Evolutionary conservation across 176 grass and related monocot species (phyloP).

Genomic region (Otatea glauca): DNA sequence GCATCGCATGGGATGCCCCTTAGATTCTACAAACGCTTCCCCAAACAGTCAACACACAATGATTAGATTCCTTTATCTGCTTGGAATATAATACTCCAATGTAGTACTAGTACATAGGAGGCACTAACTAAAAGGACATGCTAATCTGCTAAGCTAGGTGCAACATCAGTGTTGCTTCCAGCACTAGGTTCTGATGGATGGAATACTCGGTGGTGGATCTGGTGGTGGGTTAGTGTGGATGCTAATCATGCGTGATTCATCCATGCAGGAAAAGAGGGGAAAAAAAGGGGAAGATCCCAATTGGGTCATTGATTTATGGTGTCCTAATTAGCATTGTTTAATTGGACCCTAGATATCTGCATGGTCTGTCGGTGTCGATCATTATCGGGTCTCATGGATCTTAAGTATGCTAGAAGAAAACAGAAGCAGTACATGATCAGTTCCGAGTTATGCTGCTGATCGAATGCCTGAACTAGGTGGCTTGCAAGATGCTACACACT

Average conservation of each 20-base stretch:
- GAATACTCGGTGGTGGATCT: conserved; percentile 33
- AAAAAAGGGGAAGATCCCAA: not conserved
- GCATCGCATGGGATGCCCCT: not conserved
- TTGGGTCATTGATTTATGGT: not conserved
- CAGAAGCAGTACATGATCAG: not conserved
- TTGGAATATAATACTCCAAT: conserved; percentile 19
- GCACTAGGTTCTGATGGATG: not conserved
- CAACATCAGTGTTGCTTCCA: conserved; percentile 49
- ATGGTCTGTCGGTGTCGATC: conserved; percentile 4
- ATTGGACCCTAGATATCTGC: not conserved
- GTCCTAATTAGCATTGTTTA: not conserved
- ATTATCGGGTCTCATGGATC: not conserved
- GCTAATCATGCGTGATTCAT: conserved; percentile 35
- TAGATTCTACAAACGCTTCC: not conserved
- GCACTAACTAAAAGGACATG: conserved; percentile 41
- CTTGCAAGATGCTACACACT: not conserved
- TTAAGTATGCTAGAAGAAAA: conserved; percentile 33
- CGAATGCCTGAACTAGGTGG: not conserved
- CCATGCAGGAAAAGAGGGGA: not conserved
- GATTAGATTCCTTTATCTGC: conserved; percentile 8
- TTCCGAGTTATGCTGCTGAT: conserved; percentile 33
- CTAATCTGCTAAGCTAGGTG: conserved; percentile 13
- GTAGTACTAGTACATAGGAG: not conserved
- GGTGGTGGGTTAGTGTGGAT: conserved; percentile 28
- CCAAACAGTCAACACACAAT: not conserved